Evolutionary conservation across 2,329 filamentous ascomycete genomes (phyloP).

Genomic region (Hymenoscyphus scutula): DNA sequence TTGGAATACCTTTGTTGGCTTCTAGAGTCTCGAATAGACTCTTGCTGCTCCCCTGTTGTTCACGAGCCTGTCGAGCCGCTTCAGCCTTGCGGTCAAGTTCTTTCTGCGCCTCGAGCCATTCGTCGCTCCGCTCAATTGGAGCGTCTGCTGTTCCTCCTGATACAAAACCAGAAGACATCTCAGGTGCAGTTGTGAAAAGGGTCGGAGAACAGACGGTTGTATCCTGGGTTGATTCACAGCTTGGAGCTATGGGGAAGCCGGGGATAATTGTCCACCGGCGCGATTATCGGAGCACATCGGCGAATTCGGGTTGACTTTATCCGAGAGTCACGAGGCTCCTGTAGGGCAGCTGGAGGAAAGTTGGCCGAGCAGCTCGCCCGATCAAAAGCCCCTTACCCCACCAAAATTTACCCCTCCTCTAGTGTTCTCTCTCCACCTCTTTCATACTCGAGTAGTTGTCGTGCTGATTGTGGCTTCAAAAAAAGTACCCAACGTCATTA

Average conservation of each 20-base stretch:
- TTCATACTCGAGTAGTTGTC: background rate
- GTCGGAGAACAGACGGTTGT: background rate
- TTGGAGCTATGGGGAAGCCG: background rate
- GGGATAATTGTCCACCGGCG: background rate
- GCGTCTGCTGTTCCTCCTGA: slow-evolving; percentile 48
- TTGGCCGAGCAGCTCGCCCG: background rate
- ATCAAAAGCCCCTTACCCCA: background rate
- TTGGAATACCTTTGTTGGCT: slow-evolving; percentile 69
- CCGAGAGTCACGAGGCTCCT: too few species aligned
- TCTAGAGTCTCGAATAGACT: slow-evolving; percentile 73
- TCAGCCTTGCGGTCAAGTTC: slow-evolving; percentile 39
- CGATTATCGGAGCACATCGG: background rate
- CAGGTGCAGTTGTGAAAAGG: background rate
- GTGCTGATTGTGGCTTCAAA: background rate
- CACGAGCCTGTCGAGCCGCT: slow-evolving; percentile 43
- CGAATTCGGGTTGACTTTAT: too few species aligned
- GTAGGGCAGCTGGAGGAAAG: too few species aligned
- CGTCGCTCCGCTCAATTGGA: slow-evolving; percentile 40
- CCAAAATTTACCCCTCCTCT: slow-evolving; percentile 2
- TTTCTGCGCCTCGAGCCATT: slow-evolving; percentile 36
- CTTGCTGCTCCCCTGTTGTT: slow-evolving; percentile 38
- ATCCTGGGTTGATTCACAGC: background rate
- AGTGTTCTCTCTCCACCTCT: background rate
- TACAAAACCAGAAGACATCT: slow-evolving; percentile 50
- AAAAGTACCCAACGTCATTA: background rate